Evolutionary conservation across 2,329 filamentous ascomycete species (phyloP), one percentile per base, ranked within the genome.

Genomic region (Botrytis tulipae): DNA sequence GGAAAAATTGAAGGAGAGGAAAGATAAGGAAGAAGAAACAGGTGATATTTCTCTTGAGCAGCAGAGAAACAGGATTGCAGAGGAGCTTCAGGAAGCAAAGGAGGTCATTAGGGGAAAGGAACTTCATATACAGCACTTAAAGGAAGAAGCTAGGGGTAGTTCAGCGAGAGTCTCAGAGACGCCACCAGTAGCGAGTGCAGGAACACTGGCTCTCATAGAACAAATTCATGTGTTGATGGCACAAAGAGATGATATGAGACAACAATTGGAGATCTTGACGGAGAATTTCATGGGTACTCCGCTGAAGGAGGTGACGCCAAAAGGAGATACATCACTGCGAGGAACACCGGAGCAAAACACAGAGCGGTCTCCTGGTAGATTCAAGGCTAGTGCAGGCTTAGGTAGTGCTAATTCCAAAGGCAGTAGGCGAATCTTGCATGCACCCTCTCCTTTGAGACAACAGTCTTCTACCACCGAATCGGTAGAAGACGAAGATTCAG

Each of bases 231-330:
- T 8, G 6, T 42, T 69, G n/a, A 35, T 67, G 22, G 61, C 37
- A 37, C 48, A 72, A 18, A 40, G 46, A 35, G 37, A 57, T 40
- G 61, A 59, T 35, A 12, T 72, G 7, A 44, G 40, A 35, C 46
- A 72, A 2, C 70, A 72, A 32, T 40, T 72, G 61, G 61, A 67
- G 4, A 67, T 67, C 25, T 40, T 72, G 46, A 72, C 46, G 4
- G 70, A 72, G 18, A 72, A 72, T 32, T 20, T 59, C 40, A 42
- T 72, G 16, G 44, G 59, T 54, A 20, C 42, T 40, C 18, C 46
- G 14, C 65, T 46, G 9, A 68, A 29, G 10, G 25, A 40, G 25
- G 1, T 67, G 40, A 68, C 48, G 5, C 37, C 66, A 14, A 69
- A 57, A 42, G 48, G 32, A 42, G 25, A 44, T 1, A 44, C 4